Conservation (phyloP, 2,329 filamentous ascomycete species). For the Clarireedia sp. region DNA sequence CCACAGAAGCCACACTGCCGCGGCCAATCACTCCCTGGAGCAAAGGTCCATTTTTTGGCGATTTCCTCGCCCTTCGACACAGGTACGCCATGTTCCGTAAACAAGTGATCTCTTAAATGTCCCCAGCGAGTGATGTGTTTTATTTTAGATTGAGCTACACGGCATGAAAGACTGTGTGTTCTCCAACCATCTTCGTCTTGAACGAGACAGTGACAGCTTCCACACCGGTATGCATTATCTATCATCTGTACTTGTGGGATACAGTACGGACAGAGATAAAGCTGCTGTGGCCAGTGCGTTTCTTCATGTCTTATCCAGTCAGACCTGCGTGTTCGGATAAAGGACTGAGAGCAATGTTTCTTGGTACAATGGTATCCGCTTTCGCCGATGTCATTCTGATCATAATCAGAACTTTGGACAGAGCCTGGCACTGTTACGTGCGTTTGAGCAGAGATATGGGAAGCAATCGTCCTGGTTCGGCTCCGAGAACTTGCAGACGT, state of each 20-base stretch:
- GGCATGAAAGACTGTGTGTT: background rate
- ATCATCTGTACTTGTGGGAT: background rate
- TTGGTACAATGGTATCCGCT: too few species aligned
- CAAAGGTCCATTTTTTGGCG: background rate
- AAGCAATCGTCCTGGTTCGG: too few species aligned
- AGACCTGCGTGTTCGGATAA: too few species aligned
- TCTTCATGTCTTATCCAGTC: background rate
- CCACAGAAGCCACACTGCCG: background rate
- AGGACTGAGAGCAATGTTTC: too few species aligned
- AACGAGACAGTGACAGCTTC: background rate
- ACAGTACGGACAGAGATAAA: background rate
- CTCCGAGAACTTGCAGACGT: too few species aligned
- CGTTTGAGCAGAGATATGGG: too few species aligned
- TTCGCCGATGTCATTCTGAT: too few species aligned
- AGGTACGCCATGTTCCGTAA: background rate
- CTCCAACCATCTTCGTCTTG: background rate
- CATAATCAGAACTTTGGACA: too few species aligned
- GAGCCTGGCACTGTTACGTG: too few species aligned
- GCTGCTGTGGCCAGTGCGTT: background rate
- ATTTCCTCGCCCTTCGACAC: background rate
- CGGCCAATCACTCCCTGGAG: background rate
- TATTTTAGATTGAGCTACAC: background rate
- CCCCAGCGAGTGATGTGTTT: background rate
- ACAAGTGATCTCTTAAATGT: background rate
- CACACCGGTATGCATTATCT: background rate